Conservation (phyloP, 352 stramenopile species). For the Lagenidium sp. region DNA sequence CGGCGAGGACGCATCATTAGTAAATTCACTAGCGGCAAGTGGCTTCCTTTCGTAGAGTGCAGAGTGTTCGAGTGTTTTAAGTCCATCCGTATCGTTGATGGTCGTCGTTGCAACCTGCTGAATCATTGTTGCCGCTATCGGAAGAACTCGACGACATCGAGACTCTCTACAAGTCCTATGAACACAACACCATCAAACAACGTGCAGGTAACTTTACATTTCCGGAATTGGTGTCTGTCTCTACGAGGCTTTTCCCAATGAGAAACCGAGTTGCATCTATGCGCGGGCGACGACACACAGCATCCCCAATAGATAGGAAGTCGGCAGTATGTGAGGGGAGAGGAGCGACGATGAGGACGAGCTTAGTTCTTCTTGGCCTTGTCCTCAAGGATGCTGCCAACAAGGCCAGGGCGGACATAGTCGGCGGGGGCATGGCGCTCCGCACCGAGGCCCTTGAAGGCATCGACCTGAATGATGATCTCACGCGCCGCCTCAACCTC, state of each 20-base stretch:
- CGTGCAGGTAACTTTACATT: conserved; percentile 15
- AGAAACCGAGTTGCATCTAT: conserved; percentile 10
- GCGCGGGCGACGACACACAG: background rate
- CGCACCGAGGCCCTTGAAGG: conserved; percentile 83
- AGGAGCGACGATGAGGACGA: too few species aligned
- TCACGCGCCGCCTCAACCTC: conserved; percentile 94
- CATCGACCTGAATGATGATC: conserved; percentile 96
- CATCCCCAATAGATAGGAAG: conserved; percentile 8
- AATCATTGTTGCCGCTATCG: background rate
- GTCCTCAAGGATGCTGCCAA: conserved; percentile 31
- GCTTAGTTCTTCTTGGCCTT: conserved; percentile 17
- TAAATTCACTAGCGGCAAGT: background rate
- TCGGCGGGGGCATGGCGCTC: conserved; percentile 70
- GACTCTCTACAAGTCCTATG: too few species aligned
- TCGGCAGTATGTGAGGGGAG: background rate
- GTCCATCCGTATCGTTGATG: background rate
- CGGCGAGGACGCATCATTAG: background rate
- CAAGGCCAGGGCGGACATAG: conserved; percentile 87
- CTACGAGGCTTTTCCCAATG: conserved; percentile 8
- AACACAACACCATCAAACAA: background rate
- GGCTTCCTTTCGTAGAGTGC: too few species aligned
- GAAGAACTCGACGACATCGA: too few species aligned
- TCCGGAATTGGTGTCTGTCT: background rate
- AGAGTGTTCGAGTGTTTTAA: too few species aligned
- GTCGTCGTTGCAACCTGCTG: background rate